Evolutionary conservation across 495 filamentous ascomycete species (phyloP).

Genomic region (Glarea lozoyensis): DNA sequence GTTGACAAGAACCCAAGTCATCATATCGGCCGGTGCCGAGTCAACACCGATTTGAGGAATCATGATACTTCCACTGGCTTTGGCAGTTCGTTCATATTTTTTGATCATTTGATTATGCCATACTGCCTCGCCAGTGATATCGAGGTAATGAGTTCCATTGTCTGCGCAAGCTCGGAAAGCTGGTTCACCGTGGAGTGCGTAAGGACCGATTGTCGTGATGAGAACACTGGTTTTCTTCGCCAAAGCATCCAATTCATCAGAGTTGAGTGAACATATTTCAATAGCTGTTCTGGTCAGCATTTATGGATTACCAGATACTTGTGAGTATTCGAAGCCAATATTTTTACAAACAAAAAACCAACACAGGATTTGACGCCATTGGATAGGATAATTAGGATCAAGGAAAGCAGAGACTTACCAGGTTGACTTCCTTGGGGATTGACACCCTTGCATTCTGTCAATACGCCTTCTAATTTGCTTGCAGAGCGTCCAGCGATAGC

Average conservation of each 20-base stretch:
- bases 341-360: slow-evolving; percentile 1
- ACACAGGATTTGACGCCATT: slow-evolving; percentile 1
- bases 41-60: slow-evolving; percentile 84
- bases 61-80: slow-evolving; percentile 69
- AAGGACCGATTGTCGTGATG: slow-evolving; percentile 83
- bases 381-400: not conserved
- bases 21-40: slow-evolving; percentile 73
- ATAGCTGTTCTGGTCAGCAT: slow-evolving; percentile 48
- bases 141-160: slow-evolving; percentile 85
- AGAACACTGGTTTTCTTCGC: slow-evolving; percentile 68
- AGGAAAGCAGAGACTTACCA: slow-evolving; percentile 28
- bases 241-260: slow-evolving; percentile 52
- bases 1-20: slow-evolving; percentile 61
- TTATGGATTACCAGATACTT: no score
- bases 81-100: slow-evolving; percentile 69
- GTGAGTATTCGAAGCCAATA: no score
- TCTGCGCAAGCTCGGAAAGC: slow-evolving; percentile 84
- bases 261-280: slow-evolving; percentile 55
- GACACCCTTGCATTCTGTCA: slow-evolving; percentile 52
- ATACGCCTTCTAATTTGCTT: slow-evolving; percentile 59
- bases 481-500: slow-evolving; percentile 77
- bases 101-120: slow-evolving; percentile 73
- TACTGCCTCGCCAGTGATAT: slow-evolving; percentile 79
- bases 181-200: slow-evolving; percentile 64
- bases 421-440: slow-evolving; percentile 65